phyloP scores from a whole-genome alignment of 495 filamentous ascomycete species.

The Durotheca rogersii region DNA sequence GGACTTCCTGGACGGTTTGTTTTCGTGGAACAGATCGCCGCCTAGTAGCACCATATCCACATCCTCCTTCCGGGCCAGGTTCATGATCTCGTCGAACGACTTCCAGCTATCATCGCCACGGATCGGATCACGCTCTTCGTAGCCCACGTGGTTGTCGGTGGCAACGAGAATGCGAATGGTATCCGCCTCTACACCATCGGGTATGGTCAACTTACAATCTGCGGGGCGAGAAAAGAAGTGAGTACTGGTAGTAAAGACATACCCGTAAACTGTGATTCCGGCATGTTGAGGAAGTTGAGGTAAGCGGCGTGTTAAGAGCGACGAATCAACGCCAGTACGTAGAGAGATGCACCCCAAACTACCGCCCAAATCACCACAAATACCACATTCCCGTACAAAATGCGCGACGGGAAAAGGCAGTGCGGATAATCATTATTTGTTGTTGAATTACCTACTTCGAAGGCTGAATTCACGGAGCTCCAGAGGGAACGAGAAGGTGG shows the following conservation, averaged over 20 bases:
- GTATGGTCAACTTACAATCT: not conserved
- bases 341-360: not conserved
- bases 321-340: too few species aligned
- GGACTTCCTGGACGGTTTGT: slow-evolving; percentile 92
- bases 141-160: slow-evolving; percentile 97
- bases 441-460: not conserved
- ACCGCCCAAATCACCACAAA: not conserved
- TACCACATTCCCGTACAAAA: not conserved
- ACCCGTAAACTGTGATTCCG: slow-evolving; percentile 26
- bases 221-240: not conserved
- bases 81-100: slow-evolving; percentile 94
- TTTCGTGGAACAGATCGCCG: slow-evolving; percentile 97
- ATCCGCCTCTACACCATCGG: slow-evolving; percentile 62
- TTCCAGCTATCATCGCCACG: slow-evolving; percentile 97
- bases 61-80: slow-evolving; percentile 79
- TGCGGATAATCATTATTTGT: not conserved
- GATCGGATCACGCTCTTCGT: slow-evolving; percentile 87
- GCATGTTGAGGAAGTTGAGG: too few species aligned
- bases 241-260: not conserved
- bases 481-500: too few species aligned
- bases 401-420: not conserved
- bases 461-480: not conserved
- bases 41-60: slow-evolving; percentile 96
- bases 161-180: slow-evolving; percentile 93
- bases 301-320: too few species aligned